These are phyloP conservation scores for Clausena lansium DNA, from an alignment of 345 rosid species.

Conservation along the genomic window DNA sequence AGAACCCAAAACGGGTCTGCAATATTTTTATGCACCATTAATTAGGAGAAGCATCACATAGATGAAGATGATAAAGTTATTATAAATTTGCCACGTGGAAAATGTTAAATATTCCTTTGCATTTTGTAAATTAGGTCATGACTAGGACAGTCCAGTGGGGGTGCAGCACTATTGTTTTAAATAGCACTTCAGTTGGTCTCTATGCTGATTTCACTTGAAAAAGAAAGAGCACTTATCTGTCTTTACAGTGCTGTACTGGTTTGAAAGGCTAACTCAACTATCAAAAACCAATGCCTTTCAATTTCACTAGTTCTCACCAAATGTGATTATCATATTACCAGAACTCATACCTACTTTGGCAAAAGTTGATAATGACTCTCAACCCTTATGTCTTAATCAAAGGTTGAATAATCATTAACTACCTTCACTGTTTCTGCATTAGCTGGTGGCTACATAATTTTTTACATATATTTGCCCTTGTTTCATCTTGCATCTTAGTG, in stretches of 20 bases:
- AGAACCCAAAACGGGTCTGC: conserved; percentile 12
- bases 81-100: not conserved
- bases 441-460: not conserved
- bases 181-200: not conserved
- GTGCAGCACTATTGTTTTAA: not conserved
- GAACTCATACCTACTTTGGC: not conserved
- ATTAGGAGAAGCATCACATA: not conserved
- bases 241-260: conserved; percentile 14
- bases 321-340: not conserved
- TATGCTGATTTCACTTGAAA: conserved; percentile 15
- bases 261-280: conserved; percentile 30
- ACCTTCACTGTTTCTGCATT: not conserved
- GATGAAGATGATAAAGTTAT: not conserved
- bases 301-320: not conserved
- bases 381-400: not conserved
- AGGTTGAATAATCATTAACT: not conserved
- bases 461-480: not conserved
- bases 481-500: not conserved
- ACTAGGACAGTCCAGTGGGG: conserved; percentile 3
- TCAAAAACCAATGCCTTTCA: not conserved
- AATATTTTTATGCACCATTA: not conserved
- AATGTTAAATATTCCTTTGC: not conserved
- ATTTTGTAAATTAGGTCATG: conserved; percentile 28
- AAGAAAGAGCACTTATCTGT: conserved; percentile 25
- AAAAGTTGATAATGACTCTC: conserved; percentile 8